Conservation (phyloP, 306 rosid species). For the Fragaria iinumae region DNA sequence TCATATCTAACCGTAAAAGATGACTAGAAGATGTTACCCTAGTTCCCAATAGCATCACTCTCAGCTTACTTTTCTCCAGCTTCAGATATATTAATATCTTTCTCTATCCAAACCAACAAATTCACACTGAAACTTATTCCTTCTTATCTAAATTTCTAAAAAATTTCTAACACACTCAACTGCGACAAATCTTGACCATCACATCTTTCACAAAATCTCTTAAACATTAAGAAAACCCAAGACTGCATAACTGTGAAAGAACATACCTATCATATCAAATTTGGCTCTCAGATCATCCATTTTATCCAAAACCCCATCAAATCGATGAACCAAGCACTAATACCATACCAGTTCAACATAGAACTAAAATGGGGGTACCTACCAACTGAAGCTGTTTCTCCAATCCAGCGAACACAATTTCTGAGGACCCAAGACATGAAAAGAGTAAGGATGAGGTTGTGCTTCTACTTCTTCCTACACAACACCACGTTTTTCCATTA, state of each 20-base stretch:
- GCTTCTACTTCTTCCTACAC: too few species aligned
- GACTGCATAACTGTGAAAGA: not conserved
- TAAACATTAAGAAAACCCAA: too few species aligned
- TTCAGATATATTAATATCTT: not conserved
- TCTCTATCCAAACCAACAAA: not conserved
- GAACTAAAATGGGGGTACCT: slow-evolving; percentile 31
- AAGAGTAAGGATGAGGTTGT: too few species aligned
- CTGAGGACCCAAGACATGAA: too few species aligned
- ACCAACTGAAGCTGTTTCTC: slow-evolving; percentile 63
- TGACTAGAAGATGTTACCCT: too few species aligned
- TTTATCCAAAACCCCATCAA: not conserved
- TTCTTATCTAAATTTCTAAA: too few species aligned
- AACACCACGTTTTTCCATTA: too few species aligned
- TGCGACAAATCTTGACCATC: not conserved
- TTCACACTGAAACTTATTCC: not conserved
- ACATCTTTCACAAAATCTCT: not conserved
- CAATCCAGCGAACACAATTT: too few species aligned
- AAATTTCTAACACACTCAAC: too few species aligned
- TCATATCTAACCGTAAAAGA: too few species aligned
- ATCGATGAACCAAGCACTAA: not conserved
- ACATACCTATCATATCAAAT: not conserved
- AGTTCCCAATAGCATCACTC: too few species aligned
- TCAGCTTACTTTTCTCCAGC: too few species aligned
- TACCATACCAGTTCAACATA: not conserved
- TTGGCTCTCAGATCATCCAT: not conserved